These are phyloP conservation scores for Ambrosiella beaveri DNA, from an alignment of 2,329 filamentous ascomycete genomes.

Conservation along the genomic window DNA sequence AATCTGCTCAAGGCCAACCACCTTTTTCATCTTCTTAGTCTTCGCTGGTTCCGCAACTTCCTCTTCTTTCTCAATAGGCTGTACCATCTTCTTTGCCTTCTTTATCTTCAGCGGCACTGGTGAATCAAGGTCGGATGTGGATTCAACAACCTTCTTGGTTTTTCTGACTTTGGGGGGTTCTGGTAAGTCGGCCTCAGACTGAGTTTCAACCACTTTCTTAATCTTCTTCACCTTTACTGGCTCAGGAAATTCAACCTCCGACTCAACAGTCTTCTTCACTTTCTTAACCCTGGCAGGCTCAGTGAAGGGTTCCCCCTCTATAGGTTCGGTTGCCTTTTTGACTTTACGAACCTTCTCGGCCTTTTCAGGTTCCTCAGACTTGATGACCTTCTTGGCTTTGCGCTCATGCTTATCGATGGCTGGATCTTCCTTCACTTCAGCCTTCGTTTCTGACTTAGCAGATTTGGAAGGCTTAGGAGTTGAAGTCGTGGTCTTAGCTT, in stretches of 20 bases:
- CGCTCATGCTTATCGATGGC: background rate
- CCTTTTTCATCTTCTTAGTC: background rate
- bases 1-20: background rate
- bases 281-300: constrained; percentile 3
- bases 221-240: background rate
- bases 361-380: background rate
- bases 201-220: background rate
- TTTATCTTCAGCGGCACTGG: background rate
- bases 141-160: constrained; percentile 1
- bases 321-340: background rate
- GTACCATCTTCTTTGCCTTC: background rate
- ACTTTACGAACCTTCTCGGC: constrained; percentile 1
- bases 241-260: constrained; percentile 11
- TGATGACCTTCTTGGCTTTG: constrained; percentile 7
- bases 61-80: background rate
- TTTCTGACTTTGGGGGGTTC: background rate
- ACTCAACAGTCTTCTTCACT: background rate
- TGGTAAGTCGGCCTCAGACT: background rate
- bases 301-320: background rate
- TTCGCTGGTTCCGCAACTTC: background rate
- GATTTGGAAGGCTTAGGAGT: too few species aligned
- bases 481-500: background rate
- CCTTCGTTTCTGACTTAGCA: background rate
- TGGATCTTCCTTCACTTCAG: constrained; percentile 1
- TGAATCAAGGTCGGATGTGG: background rate